Conservation (phyloP, 1,284 basidiomycete genomes). For the Moesziomyces antarcticus region DNA sequence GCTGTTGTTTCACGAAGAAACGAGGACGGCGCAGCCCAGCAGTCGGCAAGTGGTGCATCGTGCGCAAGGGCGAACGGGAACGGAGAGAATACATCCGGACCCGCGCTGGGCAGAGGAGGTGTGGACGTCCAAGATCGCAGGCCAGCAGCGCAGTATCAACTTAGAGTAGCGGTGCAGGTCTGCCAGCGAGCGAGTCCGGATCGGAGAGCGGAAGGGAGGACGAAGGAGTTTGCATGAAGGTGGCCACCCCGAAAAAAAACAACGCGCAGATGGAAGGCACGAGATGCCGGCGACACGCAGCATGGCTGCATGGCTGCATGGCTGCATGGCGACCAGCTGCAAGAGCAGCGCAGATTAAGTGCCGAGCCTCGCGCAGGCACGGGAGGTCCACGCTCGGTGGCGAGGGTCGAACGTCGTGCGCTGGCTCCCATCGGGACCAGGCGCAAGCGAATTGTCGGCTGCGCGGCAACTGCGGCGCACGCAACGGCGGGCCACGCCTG, state of each 20-base stretch:
- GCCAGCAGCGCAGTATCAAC: neutral
- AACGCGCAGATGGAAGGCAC: too few species aligned
- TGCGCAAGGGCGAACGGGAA: neutral
- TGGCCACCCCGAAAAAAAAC: neutral
- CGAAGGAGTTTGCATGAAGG: neutral
- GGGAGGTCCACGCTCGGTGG: neutral
- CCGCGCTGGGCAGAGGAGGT: too few species aligned
- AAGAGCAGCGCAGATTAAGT: too few species aligned
- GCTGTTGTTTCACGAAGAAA: constrained; percentile 3
- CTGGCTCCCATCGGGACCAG: neutral
- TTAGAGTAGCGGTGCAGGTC: neutral
- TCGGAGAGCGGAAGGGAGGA: neutral
- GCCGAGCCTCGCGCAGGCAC: neutral
- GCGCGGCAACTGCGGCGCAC: neutral
- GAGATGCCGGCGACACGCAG: too few species aligned
- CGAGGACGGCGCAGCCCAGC: neutral
- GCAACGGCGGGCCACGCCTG: neutral
- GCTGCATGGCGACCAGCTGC: too few species aligned
- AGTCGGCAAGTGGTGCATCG: neutral
- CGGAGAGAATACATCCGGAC: neutral
- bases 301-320: too few species aligned
- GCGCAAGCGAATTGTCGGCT: neutral
- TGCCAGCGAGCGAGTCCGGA: neutral
- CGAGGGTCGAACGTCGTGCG: neutral
- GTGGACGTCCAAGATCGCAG: neutral